These are phyloP conservation scores for Cytospora leucostoma DNA, from an alignment of 2,329 filamentous ascomycete genomes.

Conservation along the genomic window DNA sequence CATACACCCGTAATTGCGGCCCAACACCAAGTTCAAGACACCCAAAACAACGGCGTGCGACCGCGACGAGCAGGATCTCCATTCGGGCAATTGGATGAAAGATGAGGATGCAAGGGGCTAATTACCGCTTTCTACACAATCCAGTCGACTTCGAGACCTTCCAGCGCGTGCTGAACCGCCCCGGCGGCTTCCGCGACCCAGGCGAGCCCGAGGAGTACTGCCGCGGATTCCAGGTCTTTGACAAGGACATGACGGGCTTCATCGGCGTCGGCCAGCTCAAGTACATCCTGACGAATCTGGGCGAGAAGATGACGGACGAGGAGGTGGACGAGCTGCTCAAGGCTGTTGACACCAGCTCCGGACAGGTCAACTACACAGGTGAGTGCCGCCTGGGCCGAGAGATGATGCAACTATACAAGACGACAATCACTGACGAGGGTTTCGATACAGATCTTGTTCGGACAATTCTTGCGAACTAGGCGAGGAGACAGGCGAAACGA, in stretches of 20 bases:
- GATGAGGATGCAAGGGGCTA: slow-evolving; percentile 11
- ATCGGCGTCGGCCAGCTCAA: slow-evolving; percentile 97
- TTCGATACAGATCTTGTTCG: slow-evolving; percentile 69
- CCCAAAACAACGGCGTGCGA: background rate
- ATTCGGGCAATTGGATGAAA: background rate
- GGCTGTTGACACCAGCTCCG: slow-evolving; percentile 92
- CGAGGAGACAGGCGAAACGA: slow-evolving; percentile 18
- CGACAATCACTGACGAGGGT: background rate
- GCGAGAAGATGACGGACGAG: slow-evolving; percentile 99
- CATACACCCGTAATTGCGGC: background rate
- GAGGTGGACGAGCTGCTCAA: slow-evolving; percentile 99
- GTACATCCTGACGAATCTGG: slow-evolving; percentile 96
- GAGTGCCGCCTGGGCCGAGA: slow-evolving; percentile 39
- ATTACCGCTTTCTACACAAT: slow-evolving; percentile 12
- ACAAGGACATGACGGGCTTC: slow-evolving; percentile 98
- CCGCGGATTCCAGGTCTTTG: slow-evolving; percentile 97
- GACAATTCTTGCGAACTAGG: slow-evolving; percentile 82
- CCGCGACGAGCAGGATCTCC: background rate
- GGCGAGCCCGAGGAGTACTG: slow-evolving; percentile 98
- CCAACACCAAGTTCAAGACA: background rate
- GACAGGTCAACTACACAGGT: slow-evolving; percentile 98
- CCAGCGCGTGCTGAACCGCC: slow-evolving; percentile 93
- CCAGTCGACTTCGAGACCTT: slow-evolving; percentile 98
- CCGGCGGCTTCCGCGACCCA: slow-evolving; percentile 95
- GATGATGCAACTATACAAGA: background rate